Base-by-base conservation (phyloP, 768 basidiomycete genomes). In the Lactarius hatsudake region DNA sequence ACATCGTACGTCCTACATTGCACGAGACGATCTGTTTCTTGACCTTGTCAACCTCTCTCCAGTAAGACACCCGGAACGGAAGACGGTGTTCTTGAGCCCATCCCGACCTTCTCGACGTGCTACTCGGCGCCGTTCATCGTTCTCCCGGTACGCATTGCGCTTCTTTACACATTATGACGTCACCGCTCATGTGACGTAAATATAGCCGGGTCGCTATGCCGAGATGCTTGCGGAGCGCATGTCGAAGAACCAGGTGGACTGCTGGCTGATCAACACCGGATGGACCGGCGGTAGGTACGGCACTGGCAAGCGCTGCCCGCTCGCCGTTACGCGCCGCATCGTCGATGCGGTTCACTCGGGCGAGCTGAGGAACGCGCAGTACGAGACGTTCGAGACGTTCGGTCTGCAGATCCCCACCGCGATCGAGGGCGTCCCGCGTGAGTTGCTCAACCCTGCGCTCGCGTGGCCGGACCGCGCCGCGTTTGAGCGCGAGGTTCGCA, bases 61-160 rank as follows among this genome's bases (percentile, higher is more conserved):
- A 90, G 89, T 71, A 98, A 98, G 85, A 98, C 96, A 1, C 96
- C 96, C n/a, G 96, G 96, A 63, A 98, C 96, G 4, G 96, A 98
- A 76, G 96, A 98, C 74, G 96, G 96, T 75, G 92, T 99, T 34
- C 84, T 97, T 55, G 97, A 99, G 77, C 97, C 97, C 66, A 96
- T 96, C 70, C 97, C 97, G 28, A 98, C 97, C 51, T 99, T 99
- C 86, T 97, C 95, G 23, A 98, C 96, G 38, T 98, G 97, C 80
- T 99, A 98, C 86, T 92, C 91, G 72, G 94, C 96, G 51, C 97
- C 97, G n/a, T 98, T 99, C 86, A 98, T 99, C 76, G 90, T 98
- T 72, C 91, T 97, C 64, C 96, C 97, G 79, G 88, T 89, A 75
- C 48, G 87, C 23, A 18, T 26, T 15, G 17, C 32, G 79, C 57